Percentiles rank a stretch among this genome's conserved stretches.
These are phyloP conservation scores for Fusarium zealandicum DNA, from an alignment of 2,329 filamentous ascomycete species.

Conservation along the genomic window DNA sequence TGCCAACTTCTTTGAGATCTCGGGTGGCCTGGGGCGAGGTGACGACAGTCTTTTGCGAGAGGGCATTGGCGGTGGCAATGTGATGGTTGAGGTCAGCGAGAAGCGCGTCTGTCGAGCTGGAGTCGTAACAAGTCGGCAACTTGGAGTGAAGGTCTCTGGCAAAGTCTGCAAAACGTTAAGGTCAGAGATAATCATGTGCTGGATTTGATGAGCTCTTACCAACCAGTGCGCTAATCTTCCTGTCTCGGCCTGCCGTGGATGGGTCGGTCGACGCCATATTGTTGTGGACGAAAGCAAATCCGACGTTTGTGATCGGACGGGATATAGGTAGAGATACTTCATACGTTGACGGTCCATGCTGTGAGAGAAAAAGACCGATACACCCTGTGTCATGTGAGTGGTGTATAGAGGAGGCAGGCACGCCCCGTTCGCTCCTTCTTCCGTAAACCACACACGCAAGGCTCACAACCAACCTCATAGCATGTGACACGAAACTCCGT, in stretches of 20 bases:
- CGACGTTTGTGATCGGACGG: background rate
- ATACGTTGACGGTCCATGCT: background rate
- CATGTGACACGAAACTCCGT: background rate
- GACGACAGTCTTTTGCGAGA: conserved; percentile 5
- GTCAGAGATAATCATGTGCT: background rate
- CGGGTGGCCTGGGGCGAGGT: conserved; percentile 17
- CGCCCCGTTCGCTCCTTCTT: conserved; percentile 10
- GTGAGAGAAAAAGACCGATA: background rate
- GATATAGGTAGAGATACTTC: background rate
- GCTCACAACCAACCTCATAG: background rate
- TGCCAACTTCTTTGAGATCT: conserved; percentile 64
- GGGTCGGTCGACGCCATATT: conserved; percentile 35
- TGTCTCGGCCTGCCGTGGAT: conserved; percentile 26
- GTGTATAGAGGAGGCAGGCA: conserved; percentile 6
- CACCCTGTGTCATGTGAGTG: conserved; percentile 11
- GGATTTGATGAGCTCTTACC: conserved; percentile 14
- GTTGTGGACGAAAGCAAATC: background rate
- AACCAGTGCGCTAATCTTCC: conserved; percentile 35
- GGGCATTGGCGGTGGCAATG: conserved; percentile 32
- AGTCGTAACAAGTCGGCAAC: conserved; percentile 26
- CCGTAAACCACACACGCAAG: background rate
- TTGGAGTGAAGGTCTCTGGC: conserved; percentile 37
- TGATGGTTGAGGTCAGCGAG: conserved; percentile 42
- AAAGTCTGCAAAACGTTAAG: conserved; percentile 37
- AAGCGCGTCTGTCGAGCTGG: conserved; percentile 53